Evolutionary conservation across 1,284 basidiomycete species (phyloP), one percentile per base, ranked within the genome.

Genomic region (Trametes polyzona): DNA sequence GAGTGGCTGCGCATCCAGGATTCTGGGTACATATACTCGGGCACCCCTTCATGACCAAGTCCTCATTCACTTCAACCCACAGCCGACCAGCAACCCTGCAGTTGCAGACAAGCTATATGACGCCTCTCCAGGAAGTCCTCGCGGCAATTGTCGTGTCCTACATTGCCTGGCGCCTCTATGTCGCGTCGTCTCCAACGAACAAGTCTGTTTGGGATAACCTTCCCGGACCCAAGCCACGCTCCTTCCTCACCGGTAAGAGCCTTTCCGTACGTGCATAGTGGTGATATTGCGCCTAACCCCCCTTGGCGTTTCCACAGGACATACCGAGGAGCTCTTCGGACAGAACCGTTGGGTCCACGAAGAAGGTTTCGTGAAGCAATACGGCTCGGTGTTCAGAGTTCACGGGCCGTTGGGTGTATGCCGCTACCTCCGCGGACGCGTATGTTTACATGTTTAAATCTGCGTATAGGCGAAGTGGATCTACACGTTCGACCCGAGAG

Each of bases 341-440:
- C 23, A 17, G 7, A 43, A 65, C 35, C 61, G 58, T 10, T 69
- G 66, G 66, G 37, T 33, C 3, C 58, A 52, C 39, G 57, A 61
- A 16, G 47, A 58, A 30, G 42, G 48, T 0, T 35, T 65, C 4
- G 47, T 23, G n/a, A 46, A 57, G 21, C 52, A 57, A 14, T 67
- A 65, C 33, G 62, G 59, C 6, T 39, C 55, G 4, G 47, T 67
- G 11, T 57, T 56, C 23, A 63, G 30, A 21, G 14, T 48, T 5
- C 10, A 30, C 55, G 58, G 40, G n/a, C 9, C 37, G 23, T 23
- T 17, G 3, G 0, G 17, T 27, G 3, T 17, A n/a, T 12, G 14
- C 4, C 9, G 26, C 10, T 2, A 8, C 16, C 9, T n/a, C 5
- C 19, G 14, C n/a, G n/a, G n/a, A n/a, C n/a, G n/a, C n/a, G n/a